Conservation (phyloP, 306 rosid genomes). For the Cajanus cajan region DNA sequence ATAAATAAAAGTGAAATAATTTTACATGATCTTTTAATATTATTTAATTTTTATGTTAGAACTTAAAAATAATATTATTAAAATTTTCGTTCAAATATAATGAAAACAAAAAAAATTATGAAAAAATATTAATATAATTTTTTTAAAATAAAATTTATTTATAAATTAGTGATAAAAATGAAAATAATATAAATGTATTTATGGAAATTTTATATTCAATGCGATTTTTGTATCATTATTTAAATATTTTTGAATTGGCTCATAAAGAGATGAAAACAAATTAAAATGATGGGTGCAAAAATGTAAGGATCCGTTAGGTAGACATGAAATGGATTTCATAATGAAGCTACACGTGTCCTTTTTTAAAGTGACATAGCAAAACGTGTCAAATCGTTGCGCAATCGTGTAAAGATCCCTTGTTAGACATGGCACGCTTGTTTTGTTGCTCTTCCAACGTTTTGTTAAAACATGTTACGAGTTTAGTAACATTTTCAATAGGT, state of each 20-base stretch:
- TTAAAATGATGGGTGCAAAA: not conserved
- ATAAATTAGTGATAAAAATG: too few species aligned
- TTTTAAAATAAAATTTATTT: too few species aligned
- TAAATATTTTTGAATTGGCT: not conserved
- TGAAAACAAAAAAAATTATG: too few species aligned
- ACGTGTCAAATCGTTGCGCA: slow-evolving; percentile 29
- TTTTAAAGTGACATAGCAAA: not conserved
- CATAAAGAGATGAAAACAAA: not conserved
- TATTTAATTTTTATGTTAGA: too few species aligned
- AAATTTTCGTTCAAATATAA: too few species aligned
- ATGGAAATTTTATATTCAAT: too few species aligned
- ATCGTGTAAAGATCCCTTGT: not conserved
- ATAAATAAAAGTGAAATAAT: too few species aligned
- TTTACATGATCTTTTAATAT: too few species aligned
- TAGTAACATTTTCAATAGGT: not conserved
- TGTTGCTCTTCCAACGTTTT: not conserved
- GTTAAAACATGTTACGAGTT: not conserved
- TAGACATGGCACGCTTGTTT: not conserved
- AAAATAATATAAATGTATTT: too few species aligned
- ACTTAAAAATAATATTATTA: too few species aligned
- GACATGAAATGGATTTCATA: not conserved
- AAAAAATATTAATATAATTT: too few species aligned
- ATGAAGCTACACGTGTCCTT: slow-evolving; percentile 23
- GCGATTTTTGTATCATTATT: too few species aligned
- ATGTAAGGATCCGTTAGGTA: not conserved